Conservation (phyloP, 768 basidiomycete species). For the Pleurotus cornucopiae region DNA sequence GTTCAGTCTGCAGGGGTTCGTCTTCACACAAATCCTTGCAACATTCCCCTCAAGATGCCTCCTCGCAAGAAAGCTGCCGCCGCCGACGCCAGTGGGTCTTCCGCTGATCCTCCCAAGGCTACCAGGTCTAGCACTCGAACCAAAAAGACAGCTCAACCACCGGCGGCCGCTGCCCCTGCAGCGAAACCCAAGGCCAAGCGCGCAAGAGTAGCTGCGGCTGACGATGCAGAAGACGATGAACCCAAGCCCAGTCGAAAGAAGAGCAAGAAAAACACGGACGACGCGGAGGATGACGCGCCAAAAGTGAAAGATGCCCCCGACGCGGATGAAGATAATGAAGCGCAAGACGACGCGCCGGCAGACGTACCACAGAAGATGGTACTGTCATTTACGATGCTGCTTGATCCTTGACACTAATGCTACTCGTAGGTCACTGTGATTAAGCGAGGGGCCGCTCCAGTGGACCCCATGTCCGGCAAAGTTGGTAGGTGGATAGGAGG, state of each 20-base stretch:
- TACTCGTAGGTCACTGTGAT: slow-evolving; percentile 30
- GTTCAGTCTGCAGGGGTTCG: slow-evolving; percentile 10
- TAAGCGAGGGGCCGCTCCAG: slow-evolving; percentile 53
- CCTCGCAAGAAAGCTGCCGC: slow-evolving; percentile 36
- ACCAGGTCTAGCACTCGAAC: slow-evolving; percentile 35
- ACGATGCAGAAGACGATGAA: slow-evolving; percentile 22
- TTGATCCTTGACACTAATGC: slow-evolving; percentile 3
- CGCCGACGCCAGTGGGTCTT: slow-evolving; percentile 21
- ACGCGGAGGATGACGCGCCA: slow-evolving; percentile 15
- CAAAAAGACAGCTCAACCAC: slow-evolving; percentile 22
- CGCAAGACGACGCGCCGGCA: slow-evolving; percentile 12
- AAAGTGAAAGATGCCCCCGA: slow-evolving; percentile 9
- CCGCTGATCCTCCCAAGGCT: slow-evolving; percentile 20
- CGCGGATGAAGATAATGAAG: slow-evolving; percentile 22
- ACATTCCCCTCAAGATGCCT: slow-evolving; percentile 28
- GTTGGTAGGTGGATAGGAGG: slow-evolving; percentile 35
- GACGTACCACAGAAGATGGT: slow-evolving; percentile 44
- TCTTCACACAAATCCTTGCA: slow-evolving; percentile 10
- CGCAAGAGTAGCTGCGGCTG: slow-evolving; percentile 21
- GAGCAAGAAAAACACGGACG: slow-evolving; percentile 18
- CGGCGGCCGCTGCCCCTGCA: slow-evolving; percentile 15
- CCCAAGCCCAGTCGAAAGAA: slow-evolving; percentile 27
- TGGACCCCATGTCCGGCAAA: slow-evolving; percentile 41
- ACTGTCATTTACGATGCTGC: slow-evolving; percentile 1
- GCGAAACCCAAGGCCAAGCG: slow-evolving; percentile 22